A percentile compares a stretch with the other conserved stretches of the same genome.
Conservation (phyloP, 371 early-diverging fungal genomes). For the Mortierella polycephala region DNA sequence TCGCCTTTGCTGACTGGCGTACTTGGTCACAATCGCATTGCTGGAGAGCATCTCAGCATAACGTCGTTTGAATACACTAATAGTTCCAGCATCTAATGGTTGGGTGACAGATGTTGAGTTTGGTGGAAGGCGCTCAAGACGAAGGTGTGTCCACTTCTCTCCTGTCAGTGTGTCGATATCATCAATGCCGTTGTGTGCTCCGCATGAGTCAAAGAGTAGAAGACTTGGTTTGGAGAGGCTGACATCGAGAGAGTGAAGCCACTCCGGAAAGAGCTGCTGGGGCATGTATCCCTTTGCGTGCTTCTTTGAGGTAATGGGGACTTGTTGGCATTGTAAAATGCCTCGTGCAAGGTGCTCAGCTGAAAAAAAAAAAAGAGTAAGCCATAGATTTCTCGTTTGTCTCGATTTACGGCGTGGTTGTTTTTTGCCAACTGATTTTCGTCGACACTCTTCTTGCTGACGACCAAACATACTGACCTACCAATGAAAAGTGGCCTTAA, state of each 20-base stretch:
- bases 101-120: conserved; percentile 19
- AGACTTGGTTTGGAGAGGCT: conserved; percentile 4
- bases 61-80: conserved; percentile 13
- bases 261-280: background rate
- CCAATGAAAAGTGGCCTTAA: conserved; percentile 14
- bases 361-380: background rate
- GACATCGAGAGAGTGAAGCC: conserved; percentile 6
- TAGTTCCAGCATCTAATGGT: conserved; percentile 8
- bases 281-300: conserved; percentile 1
- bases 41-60: conserved; percentile 10
- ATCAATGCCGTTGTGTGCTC: conserved; percentile 4
- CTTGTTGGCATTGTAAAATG: conserved; percentile 2
- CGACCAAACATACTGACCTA: background rate
- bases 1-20: conserved; percentile 7
- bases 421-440: too few species aligned
- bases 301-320: too few species aligned
- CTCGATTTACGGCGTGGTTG: too few species aligned
- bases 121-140: conserved; percentile 9
- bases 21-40: background rate
- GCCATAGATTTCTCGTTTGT: too few species aligned
- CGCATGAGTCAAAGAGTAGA: conserved; percentile 8
- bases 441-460: too few species aligned
- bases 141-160: conserved; percentile 5
- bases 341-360: conserved; percentile 9
- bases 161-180: conserved; percentile 5